These are phyloP conservation scores for Fusarium sp. DNA, from an alignment of 2,329 filamentous ascomycete genomes.

Conservation along the genomic window DNA sequence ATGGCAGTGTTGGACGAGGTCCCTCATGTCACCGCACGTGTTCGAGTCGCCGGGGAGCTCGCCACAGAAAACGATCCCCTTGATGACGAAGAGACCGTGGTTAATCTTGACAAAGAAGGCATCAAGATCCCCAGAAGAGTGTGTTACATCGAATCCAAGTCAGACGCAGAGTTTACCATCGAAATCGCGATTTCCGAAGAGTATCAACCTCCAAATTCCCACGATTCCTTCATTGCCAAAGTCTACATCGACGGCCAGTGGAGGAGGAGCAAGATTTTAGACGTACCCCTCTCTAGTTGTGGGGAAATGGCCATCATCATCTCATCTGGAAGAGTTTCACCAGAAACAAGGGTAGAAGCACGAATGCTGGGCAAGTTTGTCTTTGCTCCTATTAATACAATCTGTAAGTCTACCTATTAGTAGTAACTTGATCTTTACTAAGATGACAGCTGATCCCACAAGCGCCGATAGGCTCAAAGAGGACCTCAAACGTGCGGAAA, in stretches of 20 bases:
- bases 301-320: too few relatives aligned
- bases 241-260: conserved; percentile 32
- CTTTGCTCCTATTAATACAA: too few relatives aligned
- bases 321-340: too few relatives aligned
- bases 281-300: too few relatives aligned
- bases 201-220: fast-evolving
- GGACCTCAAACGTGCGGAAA: too few relatives aligned
- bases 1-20: conserved; percentile 39
- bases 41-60: conserved; percentile 30
- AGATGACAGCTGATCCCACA: too few relatives aligned
- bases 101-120: background rate
- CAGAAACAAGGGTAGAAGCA: too few relatives aligned
- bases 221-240: fast-evolving
- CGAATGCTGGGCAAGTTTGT: too few relatives aligned
- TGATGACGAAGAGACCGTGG: background rate
- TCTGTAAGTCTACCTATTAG: too few relatives aligned
- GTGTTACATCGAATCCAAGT: conserved; percentile 42
- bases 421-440: too few relatives aligned
- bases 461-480: too few relatives aligned
- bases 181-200: background rate
- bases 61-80: conserved; percentile 36
- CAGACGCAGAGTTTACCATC: conserved; percentile 29
- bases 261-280: too few relatives aligned
- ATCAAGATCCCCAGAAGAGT: background rate
- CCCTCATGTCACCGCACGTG: conserved; percentile 25